Conservation (phyloP, 2,329 filamentous ascomycete species). For the Dryadomyces quercivorus region DNA sequence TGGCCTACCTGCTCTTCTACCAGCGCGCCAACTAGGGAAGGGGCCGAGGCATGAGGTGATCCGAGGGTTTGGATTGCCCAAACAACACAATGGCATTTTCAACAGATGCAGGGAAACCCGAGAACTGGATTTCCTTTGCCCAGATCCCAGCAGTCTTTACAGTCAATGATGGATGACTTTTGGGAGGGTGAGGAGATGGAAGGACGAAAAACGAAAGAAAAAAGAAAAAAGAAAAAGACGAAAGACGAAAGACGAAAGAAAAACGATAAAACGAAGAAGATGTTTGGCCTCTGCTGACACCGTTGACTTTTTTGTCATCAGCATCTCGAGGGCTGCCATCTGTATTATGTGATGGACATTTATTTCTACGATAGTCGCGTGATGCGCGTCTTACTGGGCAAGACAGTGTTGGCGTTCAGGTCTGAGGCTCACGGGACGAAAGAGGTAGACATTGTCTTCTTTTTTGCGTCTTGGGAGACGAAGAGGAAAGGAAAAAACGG, state of each 20-base stretch:
- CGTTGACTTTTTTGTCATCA: background rate
- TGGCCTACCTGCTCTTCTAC: slow-evolving; percentile 94
- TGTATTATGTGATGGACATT: background rate
- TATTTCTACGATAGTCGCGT: background rate
- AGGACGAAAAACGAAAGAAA: background rate
- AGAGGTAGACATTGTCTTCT: background rate
- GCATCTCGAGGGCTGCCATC: slow-evolving; percentile 1
- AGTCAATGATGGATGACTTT: no score
- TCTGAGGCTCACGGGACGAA: background rate
- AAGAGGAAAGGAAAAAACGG: background rate
- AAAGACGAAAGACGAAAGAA: background rate
- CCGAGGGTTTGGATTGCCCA: no score
- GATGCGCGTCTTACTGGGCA: background rate
- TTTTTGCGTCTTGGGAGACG: background rate
- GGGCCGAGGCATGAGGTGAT: background rate
- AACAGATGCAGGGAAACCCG: no score
- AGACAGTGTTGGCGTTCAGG: background rate
- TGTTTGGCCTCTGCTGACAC: background rate
- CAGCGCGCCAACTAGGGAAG: slow-evolving; percentile 48
- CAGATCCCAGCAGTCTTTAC: no score
- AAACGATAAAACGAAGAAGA: background rate
- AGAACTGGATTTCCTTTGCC: no score
- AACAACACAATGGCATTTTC: no score
- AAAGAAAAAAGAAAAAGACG: background rate
- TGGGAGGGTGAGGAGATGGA: background rate